Conservation (phyloP, 139 green algal species). For the Chlamydomonas incerta region DNA sequence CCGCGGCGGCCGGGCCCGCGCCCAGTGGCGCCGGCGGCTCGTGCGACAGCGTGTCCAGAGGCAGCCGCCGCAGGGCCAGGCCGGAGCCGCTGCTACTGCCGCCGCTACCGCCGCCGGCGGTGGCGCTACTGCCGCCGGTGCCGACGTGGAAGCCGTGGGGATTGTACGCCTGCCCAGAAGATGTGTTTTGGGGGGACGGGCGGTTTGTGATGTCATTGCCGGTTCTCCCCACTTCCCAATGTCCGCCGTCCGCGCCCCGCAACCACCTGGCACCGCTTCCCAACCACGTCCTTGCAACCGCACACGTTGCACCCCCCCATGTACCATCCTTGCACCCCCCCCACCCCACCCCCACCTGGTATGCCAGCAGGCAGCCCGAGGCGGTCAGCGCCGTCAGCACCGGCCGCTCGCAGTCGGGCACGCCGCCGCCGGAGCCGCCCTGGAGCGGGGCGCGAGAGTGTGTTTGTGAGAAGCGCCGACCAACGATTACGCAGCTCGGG, state of each 20-base stretch:
- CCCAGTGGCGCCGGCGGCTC: conserved; percentile 17
- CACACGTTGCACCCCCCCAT: not conserved
- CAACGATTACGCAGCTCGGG: too few relatives aligned
- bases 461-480: too few relatives aligned
- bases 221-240: too few relatives aligned
- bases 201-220: too few relatives aligned
- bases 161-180: not conserved
- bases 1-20: not conserved
- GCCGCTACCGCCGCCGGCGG: too few relatives aligned
- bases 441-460: not conserved
- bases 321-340: not conserved
- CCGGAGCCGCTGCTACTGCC: not conserved
- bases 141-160: too few relatives aligned
- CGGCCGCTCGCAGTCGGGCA: conserved; percentile 62
- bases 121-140: too few relatives aligned
- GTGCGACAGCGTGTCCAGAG: conserved; percentile 47
- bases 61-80: conserved; percentile 60
- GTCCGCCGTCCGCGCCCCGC: too few relatives aligned
- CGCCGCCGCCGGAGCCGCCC: conserved; percentile 4
- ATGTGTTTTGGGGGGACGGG: too few relatives aligned
- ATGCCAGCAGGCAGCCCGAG: conserved; percentile 76
- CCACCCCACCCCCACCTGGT: conserved; percentile 49
- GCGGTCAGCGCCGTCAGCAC: conserved; percentile 75
- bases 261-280: too few relatives aligned
- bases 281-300: too few relatives aligned